A percentile compares a stretch with the other conserved stretches of the same genome.
Conservation (phyloP, 768 basidiomycete genomes). For the Butyriboletus loyo region DNA sequence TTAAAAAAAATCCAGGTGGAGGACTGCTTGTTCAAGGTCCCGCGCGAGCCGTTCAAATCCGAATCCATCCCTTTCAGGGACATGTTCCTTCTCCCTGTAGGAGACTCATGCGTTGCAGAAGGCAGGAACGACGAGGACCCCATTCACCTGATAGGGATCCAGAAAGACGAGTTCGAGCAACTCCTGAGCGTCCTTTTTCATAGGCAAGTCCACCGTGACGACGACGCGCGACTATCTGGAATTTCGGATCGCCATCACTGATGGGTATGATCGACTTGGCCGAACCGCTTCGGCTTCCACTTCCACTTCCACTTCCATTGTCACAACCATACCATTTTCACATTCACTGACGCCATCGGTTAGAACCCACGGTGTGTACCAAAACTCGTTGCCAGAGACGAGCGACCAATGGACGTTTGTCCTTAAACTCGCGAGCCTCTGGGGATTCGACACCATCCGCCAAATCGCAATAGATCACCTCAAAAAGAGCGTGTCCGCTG, state of each 20-base stretch:
- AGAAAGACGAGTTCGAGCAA: constrained; percentile 15
- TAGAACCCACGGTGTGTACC: neutral
- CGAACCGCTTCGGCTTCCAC: neutral
- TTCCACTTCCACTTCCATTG: no score
- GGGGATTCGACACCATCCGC: constrained; percentile 33
- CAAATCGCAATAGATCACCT: constrained; percentile 23
- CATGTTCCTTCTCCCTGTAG: constrained; percentile 18
- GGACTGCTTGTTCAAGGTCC: constrained; percentile 17
- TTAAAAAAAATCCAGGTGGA: constrained; percentile 13
- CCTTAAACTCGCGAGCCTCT: constrained; percentile 37
- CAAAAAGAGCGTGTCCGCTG: constrained; percentile 16
- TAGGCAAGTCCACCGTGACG: constrained; percentile 5
- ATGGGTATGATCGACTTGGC: neutral
- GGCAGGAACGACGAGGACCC: constrained; percentile 15
- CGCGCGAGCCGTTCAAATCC: constrained; percentile 12
- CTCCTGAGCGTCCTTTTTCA: constrained; percentile 14
- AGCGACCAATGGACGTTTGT: constrained; percentile 35
- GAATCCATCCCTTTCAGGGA: constrained; percentile 19
- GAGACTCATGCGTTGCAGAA: constrained; percentile 3
- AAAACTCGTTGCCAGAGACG: neutral
- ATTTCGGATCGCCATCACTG: neutral
- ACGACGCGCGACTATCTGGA: neutral
- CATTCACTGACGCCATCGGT: neutral
- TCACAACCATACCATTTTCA: no score
- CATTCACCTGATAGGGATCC: constrained; percentile 11